These are phyloP conservation scores for Penicillium sp. DNA, from an alignment of 2,329 filamentous ascomycete genomes.

Conservation along the genomic window DNA sequence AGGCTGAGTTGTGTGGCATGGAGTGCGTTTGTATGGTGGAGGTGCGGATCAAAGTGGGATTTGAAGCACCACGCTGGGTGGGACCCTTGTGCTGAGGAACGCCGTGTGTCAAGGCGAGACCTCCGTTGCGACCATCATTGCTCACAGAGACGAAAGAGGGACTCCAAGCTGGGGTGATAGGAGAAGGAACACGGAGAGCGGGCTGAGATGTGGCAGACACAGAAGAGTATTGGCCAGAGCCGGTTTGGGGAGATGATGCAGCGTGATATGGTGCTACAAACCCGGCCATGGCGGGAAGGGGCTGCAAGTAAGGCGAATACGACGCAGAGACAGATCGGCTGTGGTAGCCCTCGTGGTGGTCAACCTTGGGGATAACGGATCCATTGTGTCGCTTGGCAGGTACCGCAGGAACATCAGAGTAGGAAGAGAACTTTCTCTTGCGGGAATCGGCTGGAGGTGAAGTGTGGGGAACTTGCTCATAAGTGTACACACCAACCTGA, in stretches of 20 bases:
- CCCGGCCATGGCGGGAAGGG: constrained; percentile 43
- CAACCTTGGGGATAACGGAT: constrained; percentile 49
- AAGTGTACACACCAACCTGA: constrained; percentile 62
- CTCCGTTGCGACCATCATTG: constrained; percentile 45
- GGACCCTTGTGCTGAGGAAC: constrained; percentile 39
- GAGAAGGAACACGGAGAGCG: constrained; percentile 49
- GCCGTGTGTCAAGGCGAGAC: constrained; percentile 40
- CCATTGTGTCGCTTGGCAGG: constrained; percentile 49
- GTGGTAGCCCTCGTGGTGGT: constrained; percentile 52
- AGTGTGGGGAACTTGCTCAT: constrained; percentile 49
- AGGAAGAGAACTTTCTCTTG: constrained; percentile 58
- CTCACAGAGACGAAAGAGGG: constrained; percentile 48
- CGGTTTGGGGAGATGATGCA: constrained; percentile 41
- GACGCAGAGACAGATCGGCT: constrained; percentile 48
- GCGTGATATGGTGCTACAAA: constrained; percentile 40
- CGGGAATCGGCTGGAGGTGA: constrained; percentile 45
- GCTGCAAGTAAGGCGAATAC: constrained; percentile 53
- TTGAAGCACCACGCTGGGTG: constrained; percentile 47
- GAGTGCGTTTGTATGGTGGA: constrained; percentile 60
- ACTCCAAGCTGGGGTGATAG: constrained; percentile 49
- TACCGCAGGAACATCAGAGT: constrained; percentile 47
- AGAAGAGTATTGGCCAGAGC: constrained; percentile 42
- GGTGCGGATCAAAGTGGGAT: constrained; percentile 64
- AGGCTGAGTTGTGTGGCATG: constrained; percentile 51
- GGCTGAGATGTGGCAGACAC: constrained; percentile 43